Evolutionary conservation across 2,329 filamentous ascomycete genomes (phyloP).

Genomic region (Xylaria sp.): DNA sequence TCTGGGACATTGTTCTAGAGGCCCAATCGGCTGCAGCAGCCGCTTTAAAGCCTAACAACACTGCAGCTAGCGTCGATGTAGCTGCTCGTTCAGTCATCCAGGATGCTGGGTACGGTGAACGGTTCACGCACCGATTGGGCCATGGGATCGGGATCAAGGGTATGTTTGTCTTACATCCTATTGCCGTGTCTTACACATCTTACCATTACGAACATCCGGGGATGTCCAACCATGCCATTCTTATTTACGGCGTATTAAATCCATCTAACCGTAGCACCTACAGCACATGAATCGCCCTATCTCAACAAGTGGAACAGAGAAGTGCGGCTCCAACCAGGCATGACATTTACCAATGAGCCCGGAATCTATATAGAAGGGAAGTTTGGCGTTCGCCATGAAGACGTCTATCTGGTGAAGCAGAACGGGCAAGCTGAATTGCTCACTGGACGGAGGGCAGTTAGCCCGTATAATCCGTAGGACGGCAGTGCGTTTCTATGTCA

Average conservation of each 20-base stretch:
- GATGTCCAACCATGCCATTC: not conserved
- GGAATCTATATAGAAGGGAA: conserved; percentile 69
- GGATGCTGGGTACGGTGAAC: conserved; percentile 66
- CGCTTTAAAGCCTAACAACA: conserved; percentile 62
- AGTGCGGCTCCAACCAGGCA: conserved; percentile 62
- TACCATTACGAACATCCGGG: no score
- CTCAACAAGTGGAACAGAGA: conserved; percentile 70
- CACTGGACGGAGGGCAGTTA: conserved; percentile 62
- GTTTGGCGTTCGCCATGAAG: conserved; percentile 72
- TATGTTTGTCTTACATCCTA: conserved; percentile 28
- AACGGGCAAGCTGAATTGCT: conserved; percentile 65
- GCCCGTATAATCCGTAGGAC: conserved; percentile 62
- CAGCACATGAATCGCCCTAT: conserved; percentile 71
- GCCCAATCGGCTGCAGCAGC: conserved; percentile 67
- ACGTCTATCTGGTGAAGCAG: conserved; percentile 67
- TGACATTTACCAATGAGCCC: conserved; percentile 73
- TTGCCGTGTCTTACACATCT: not conserved
- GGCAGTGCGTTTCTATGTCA: not conserved
- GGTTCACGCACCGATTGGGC: conserved; percentile 71
- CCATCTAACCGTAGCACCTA: conserved; percentile 8
- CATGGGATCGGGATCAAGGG: conserved; percentile 73
- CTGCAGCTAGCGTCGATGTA: conserved; percentile 69
- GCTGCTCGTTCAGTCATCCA: conserved; percentile 68
- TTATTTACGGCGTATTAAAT: not conserved
- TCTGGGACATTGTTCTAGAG: conserved; percentile 71